Evolutionary conservation across 257 asterid species (phyloP).

Genomic region (Solanum appendiculatum): DNA sequence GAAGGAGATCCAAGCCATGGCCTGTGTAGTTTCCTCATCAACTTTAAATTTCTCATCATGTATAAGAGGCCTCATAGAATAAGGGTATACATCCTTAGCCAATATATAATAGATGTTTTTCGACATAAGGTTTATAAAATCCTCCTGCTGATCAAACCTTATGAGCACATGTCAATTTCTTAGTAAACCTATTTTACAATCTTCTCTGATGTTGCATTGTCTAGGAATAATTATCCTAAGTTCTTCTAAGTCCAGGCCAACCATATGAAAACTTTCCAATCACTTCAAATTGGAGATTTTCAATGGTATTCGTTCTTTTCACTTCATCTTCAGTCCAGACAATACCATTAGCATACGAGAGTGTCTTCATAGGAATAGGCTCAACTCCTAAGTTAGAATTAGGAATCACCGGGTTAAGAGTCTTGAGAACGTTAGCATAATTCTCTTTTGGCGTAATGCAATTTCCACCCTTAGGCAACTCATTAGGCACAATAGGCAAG

Average conservation of each 20-base stretch:
- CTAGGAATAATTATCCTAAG: not conserved
- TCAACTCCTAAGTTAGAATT: not conserved
- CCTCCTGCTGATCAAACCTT: not conserved
- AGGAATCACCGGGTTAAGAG: too few species aligned
- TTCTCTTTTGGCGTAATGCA: too few species aligned
- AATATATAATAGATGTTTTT: too few species aligned
- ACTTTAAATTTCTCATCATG: not conserved
- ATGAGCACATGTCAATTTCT: too few species aligned
- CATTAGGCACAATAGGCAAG: too few species aligned
- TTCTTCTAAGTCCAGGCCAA: not conserved
- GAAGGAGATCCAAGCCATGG: not conserved
- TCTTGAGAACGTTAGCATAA: too few species aligned
- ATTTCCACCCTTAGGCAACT: too few species aligned
- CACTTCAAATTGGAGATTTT: not conserved
- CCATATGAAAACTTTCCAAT: not conserved
- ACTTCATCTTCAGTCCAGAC: not conserved
- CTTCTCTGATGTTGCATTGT: not conserved
- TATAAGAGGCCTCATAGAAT: not conserved
- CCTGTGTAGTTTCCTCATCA: not conserved
- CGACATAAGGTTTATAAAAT: not conserved
- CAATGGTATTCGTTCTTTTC: not conserved
- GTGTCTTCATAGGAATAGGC: not conserved
- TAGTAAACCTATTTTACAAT: not conserved
- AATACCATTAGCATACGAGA: not conserved
- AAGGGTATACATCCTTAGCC: not conserved